These are phyloP conservation scores for Clavispora asparagi DNA, from an alignment of 805 yeast genomes.

Conservation along the genomic window DNA sequence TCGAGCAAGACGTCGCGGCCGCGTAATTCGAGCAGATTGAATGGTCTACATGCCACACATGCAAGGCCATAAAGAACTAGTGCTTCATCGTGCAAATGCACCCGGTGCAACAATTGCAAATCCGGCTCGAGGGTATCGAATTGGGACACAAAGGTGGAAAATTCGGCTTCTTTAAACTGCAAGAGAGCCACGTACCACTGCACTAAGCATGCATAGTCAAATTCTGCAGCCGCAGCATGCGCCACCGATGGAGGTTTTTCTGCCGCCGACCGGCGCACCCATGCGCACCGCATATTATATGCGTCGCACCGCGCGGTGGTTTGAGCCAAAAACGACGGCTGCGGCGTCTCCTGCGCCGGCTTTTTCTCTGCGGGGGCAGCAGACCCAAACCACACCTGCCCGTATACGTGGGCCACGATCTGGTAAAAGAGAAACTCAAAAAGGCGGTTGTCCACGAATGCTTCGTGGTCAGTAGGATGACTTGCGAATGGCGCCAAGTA, in stretches of 20 bases:
- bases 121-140: conserved; percentile 14
- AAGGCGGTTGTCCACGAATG: conserved; percentile 19
- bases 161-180: conserved; percentile 22
- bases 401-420: conserved; percentile 16
- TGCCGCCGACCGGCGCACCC: conserved; percentile 6
- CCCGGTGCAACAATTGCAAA: not conserved
- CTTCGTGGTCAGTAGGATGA: conserved; percentile 19
- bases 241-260: conserved; percentile 2
- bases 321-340: not conserved
- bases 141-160: conserved; percentile 20
- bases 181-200: conserved; percentile 19
- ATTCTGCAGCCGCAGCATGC: conserved; percentile 12
- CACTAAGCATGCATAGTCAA: conserved; percentile 17
- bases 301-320: conserved; percentile 19
- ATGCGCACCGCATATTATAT: conserved; percentile 20
- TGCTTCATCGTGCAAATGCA: conserved; percentile 10
- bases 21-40: conserved; percentile 17
- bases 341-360: not conserved
- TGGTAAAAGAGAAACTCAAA: conserved; percentile 27
- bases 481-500: conserved; percentile 18
- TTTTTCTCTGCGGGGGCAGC: not conserved
- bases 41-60: conserved; percentile 24
- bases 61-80: conserved; percentile 21
- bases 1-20: conserved; percentile 17
- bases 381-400: conserved; percentile 18